Conservation (phyloP, 768 basidiomycete species). For the Mycena galopus region DNA sequence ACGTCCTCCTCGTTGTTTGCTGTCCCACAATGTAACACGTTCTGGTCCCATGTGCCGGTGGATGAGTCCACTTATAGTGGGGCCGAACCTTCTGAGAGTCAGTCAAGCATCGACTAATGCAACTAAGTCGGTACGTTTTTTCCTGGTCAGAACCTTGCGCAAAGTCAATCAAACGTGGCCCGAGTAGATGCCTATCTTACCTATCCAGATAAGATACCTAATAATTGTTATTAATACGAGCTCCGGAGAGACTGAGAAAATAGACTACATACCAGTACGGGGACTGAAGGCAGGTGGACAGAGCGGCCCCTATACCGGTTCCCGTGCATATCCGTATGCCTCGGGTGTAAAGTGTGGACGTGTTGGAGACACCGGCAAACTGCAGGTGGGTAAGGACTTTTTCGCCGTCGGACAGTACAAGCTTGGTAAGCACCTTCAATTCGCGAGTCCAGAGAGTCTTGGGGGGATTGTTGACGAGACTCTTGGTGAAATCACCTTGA, state of each 20-base stretch:
- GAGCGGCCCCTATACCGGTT: constrained; percentile 84
- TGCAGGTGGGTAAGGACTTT: constrained; percentile 43
- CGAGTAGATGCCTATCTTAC: constrained; percentile 45
- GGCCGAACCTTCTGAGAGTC: constrained; percentile 61
- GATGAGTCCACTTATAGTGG: constrained; percentile 81
- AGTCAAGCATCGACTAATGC: constrained; percentile 10
- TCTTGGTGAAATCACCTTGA: constrained; percentile 82
- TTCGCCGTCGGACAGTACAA: not conserved
- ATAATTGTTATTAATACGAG: not conserved
- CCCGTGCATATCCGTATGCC: constrained; percentile 88
- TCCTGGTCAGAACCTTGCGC: constrained; percentile 80
- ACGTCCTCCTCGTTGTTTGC: constrained; percentile 77
- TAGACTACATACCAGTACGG: constrained; percentile 69
- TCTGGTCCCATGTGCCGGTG: constrained; percentile 79
- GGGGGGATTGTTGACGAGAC: constrained; percentile 63
- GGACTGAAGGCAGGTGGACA: constrained; percentile 84
- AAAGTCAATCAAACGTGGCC: constrained; percentile 28
- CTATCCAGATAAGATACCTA: constrained; percentile 87
- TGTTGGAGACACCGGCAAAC: constrained; percentile 87
- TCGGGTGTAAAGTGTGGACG: constrained; percentile 82
- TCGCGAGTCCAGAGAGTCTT: constrained; percentile 83
- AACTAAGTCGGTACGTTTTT: constrained; percentile 54
- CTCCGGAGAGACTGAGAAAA: not conserved
- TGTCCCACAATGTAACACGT: constrained; percentile 83
- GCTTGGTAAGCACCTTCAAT: constrained; percentile 80